Conservation (phyloP, 2,329 filamentous ascomycete genomes). For the Acrocalymma vagum region DNA sequence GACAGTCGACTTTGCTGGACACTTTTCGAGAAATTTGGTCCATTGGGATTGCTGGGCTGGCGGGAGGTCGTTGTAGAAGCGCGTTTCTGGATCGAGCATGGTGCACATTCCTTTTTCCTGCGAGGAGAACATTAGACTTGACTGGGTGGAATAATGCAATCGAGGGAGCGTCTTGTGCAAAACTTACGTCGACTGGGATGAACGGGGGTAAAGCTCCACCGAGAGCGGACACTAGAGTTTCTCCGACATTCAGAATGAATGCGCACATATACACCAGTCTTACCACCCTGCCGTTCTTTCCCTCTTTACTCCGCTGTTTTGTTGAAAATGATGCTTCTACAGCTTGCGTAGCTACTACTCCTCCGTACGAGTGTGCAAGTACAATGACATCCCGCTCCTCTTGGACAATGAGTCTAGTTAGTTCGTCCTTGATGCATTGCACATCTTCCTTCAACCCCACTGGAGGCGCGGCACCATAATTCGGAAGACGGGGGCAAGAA, state of each 20-base stretch:
- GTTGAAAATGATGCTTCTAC: background rate
- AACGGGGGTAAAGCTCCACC: slow-evolving; percentile 1
- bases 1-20: too few relatives aligned
- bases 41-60: slow-evolving; percentile 1
- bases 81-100: slow-evolving; percentile 1
- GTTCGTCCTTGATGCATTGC: slow-evolving; percentile 4
- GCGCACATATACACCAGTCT: slow-evolving; percentile 11
- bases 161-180: too few relatives aligned
- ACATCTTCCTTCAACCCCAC: slow-evolving; percentile 7
- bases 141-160: too few relatives aligned
- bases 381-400: slow-evolving; percentile 13
- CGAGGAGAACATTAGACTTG: too few relatives aligned
- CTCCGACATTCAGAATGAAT: slow-evolving; percentile 1
- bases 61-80: slow-evolving; percentile 7
- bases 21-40: too few relatives aligned
- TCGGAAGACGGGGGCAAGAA: slow-evolving; percentile 2
- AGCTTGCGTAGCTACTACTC: slow-evolving; percentile 9
- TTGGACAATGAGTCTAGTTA: background rate
- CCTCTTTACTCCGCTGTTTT: background rate
- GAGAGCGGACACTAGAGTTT: slow-evolving; percentile 1
- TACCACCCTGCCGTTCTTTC: slow-evolving; percentile 6
- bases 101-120: slow-evolving; percentile 2
- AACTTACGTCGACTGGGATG: slow-evolving; percentile 4
- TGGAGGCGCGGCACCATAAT: background rate
- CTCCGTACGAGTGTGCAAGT: slow-evolving; percentile 12